Base-by-base conservation (phyloP, 768 basidiomycete species). In the Boletellus emodensis region DNA sequence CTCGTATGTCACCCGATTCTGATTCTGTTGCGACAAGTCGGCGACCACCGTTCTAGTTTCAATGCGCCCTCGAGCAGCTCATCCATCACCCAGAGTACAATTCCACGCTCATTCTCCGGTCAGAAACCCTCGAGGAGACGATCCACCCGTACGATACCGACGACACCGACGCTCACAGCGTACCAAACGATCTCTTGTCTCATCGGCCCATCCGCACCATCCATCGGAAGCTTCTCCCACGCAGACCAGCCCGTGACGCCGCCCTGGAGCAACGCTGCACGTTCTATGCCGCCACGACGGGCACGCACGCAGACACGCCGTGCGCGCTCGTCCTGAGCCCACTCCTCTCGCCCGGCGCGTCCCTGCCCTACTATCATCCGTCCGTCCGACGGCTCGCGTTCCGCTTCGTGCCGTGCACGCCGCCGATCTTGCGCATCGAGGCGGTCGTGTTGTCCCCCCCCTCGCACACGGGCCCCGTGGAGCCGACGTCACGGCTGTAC, bases 51-150 rank as follows among this genome's bases (percentile, higher is more conserved):
- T 33, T 42, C 15, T 54, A 93, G 90, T 96, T 96, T 62, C 80
- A 87, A 56, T 61, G 66, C 1, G 89, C 87, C 0, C 65, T 87
- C 30, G 79, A 77, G 22, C 86, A 90, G 54, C 73, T 95, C 15
- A 74, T 93, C 7, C 79, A 87, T 34, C 92, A 95, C 62, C 94
- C 94, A 6, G 94, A 97, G 62, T 90, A 91, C 65, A 95, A 94
- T 62, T 92, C 91, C 0, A 87, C 90, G 0, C 78, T 95, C 24
- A 95, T 97, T 49, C 72, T 97, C 15, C 82, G 94, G 2, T 88
- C 93, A 0, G 90, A 95, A 35, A 79, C 78, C 3, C 43, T 88
- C 34, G 41, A 38, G n/a, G 60, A 65, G 35, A 56, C 52, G 2
- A 20, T 4, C 12, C 38, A 47, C 22, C 62, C 67, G 10, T 79